Evolutionary conservation across 495 filamentous ascomycete species (phyloP).

Genomic region (Poronia punctata): DNA sequence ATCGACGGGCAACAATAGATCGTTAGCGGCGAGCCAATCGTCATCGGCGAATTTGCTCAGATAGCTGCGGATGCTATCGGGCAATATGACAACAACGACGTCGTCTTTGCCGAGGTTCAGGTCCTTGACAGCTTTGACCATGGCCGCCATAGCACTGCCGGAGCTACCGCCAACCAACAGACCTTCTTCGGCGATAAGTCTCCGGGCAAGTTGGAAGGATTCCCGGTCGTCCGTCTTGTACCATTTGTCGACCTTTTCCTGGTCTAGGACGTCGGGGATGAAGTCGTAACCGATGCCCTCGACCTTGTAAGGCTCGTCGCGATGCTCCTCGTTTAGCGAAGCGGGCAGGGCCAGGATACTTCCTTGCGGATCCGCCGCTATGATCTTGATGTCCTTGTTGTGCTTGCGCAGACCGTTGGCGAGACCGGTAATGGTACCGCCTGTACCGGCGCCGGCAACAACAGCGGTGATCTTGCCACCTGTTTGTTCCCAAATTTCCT

Average conservation of each 20-base stretch:
- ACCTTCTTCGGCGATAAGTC: constrained; percentile 90
- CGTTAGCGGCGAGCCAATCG: constrained; percentile 94
- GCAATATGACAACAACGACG: constrained; percentile 81
- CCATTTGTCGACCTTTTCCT: constrained; percentile 79
- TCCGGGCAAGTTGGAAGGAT: constrained; percentile 80
- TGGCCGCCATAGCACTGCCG: constrained; percentile 84
- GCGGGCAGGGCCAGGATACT: constrained; percentile 80
- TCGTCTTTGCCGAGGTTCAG: constrained; percentile 65
- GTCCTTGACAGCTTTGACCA: constrained; percentile 72
- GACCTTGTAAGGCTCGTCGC: constrained; percentile 87
- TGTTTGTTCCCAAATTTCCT: constrained; percentile 93
- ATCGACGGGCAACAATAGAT: constrained; percentile 57
- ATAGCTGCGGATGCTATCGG: constrained; percentile 95
- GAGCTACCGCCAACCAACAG: constrained; percentile 91
- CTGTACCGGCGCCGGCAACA: constrained; percentile 90
- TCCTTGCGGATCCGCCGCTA: constrained; percentile 87
- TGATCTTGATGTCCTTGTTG: constrained; percentile 70
- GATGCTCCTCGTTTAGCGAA: constrained; percentile 65
- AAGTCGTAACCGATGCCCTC: constrained; percentile 99
- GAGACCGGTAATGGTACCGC: constrained; percentile 89
- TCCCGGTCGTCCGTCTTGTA: constrained; percentile 95
- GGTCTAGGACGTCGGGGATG: constrained; percentile 87
- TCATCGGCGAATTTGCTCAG: constrained; percentile 99
- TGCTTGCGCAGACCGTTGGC: constrained; percentile 82
- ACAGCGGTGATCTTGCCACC: constrained; percentile 77